These are phyloP conservation scores for Diaporthe nobilis DNA, from an alignment of 2,329 filamentous ascomycete genomes.

Conservation along the genomic window DNA sequence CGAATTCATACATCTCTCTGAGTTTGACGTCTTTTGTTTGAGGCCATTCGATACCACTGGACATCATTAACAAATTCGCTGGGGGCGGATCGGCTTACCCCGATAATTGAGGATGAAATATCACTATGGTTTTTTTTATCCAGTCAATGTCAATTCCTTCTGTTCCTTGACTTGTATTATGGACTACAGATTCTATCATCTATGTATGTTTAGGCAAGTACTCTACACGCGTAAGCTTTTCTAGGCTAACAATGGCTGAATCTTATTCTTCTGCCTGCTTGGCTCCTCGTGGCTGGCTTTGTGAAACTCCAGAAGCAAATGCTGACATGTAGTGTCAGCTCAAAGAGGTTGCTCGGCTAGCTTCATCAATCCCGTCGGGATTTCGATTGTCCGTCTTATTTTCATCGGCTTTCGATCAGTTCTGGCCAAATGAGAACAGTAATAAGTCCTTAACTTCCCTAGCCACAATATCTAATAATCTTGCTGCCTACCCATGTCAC, in stretches of 20 bases:
- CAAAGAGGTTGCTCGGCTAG: background rate
- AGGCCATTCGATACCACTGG: too few species aligned
- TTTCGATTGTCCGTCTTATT: conserved; percentile 21
- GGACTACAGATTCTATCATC: too few species aligned
- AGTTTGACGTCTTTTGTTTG: background rate
- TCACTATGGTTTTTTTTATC: too few species aligned
- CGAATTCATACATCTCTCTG: background rate
- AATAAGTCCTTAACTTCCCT: background rate
- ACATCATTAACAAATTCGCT: background rate
- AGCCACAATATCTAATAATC: too few species aligned
- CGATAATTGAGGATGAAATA: too few species aligned
- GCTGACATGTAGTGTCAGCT: background rate
- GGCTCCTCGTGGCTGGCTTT: background rate
- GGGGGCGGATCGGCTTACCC: too few species aligned
- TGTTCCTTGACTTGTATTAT: too few species aligned
- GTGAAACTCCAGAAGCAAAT: background rate
- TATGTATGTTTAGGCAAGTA: background rate
- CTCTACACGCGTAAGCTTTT: too few species aligned
- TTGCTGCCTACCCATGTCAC: background rate
- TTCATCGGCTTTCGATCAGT: background rate
- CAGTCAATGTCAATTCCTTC: too few species aligned
- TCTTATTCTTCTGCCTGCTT: background rate
- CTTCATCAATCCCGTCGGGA: conserved; percentile 3
- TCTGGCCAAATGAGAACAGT: background rate
- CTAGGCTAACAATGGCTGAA: background rate